Percentiles rank a stretch among this genome's conserved stretches.
These are phyloP conservation scores for Vanrija sp. DNA, from an alignment of 1,284 basidiomycete genomes.

Conservation along the genomic window DNA sequence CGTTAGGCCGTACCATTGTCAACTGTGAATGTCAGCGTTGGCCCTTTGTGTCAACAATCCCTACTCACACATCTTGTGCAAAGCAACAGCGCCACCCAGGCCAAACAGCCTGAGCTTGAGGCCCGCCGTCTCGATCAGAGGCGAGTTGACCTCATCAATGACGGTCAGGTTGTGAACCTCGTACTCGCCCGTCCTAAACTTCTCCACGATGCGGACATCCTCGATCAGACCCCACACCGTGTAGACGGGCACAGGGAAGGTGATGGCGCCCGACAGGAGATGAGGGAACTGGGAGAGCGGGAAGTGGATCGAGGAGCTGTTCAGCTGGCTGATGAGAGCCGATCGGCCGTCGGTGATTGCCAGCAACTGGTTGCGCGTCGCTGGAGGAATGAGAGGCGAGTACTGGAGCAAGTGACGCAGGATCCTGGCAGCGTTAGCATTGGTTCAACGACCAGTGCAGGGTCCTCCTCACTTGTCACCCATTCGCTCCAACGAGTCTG, in stretches of 20 bases:
- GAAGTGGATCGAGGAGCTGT: conserved; percentile 51
- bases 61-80: conserved; percentile 91
- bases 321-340: conserved; percentile 55
- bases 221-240: conserved; percentile 98
- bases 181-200: conserved; percentile 78
- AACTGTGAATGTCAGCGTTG: conserved; percentile 36
- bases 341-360: conserved; percentile 54
- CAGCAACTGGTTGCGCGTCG: conserved; percentile 76
- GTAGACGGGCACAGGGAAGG: conserved; percentile 85
- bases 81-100: conserved; percentile 89
- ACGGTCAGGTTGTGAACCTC: conserved; percentile 81
- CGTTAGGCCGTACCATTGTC: conserved; percentile 32
- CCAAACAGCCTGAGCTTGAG: conserved; percentile 90
- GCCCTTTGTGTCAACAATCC: neutral
- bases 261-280: conserved; percentile 80
- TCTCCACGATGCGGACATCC: conserved; percentile 88
- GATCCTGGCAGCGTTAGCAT: conserved; percentile 52
- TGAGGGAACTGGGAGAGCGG: conserved; percentile 88
- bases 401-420: conserved; percentile 95
- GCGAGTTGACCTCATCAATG: conserved; percentile 89
- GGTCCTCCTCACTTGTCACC: conserved; percentile 64
- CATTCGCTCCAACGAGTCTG: conserved; percentile 77
- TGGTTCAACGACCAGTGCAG: neutral
- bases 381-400: conserved; percentile 84
- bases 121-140: conserved; percentile 84